Evolutionary conservation across 2,329 filamentous ascomycete genomes (phyloP), one percentile per base, ranked within the genome.

Genomic region (Salinomyces thailandicus): DNA sequence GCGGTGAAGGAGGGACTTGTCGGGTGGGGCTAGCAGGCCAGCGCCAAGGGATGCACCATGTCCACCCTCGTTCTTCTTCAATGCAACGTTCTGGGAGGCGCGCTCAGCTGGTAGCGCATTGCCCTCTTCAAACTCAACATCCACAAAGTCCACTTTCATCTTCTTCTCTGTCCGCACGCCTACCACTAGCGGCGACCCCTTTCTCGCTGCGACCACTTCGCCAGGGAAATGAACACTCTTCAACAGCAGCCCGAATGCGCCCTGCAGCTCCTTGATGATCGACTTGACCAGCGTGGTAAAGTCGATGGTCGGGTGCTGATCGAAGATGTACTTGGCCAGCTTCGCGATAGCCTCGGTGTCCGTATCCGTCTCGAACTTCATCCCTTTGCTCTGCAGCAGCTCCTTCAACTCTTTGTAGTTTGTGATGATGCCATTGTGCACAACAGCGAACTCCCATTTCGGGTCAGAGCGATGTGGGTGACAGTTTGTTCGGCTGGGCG

Each of bases 91-190:
- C 69, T 98, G 91, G 42, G 89, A 89, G 44, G 91, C 91, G 49
- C 80, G 79, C 75, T 98, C 91, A 36, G 91, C 91, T 24, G 91
- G 81, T 44, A 98, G 81, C 49, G 82, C 75, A 49, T 70, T 72
- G 55, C 80, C 79, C 54, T 94, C 85, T 56, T 94, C 86, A 63
- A 89, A 96, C 69, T 98, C 91, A 44, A 98, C 91, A 62, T 98
- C 91, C 61, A 98, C 91, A 58, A 98, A 98, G 69, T 98, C 91
- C 46, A 98, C 91, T 81, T 96, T 98, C 91, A 98, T 96, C 71
- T 93, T 93, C 73, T 83, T 93, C 67, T 86, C 75, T 38, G 91
- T 96, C 69, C 86, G 84, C 61, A 98, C 91, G 67, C 91, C 91
- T 54, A 98, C 85, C 47, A 98, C 91, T 43, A 98, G 76, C 29